Evolutionary conservation across 225 moss, liverwort and hornwort species (phyloP).

Genomic region (Lunularia cruciata): DNA sequence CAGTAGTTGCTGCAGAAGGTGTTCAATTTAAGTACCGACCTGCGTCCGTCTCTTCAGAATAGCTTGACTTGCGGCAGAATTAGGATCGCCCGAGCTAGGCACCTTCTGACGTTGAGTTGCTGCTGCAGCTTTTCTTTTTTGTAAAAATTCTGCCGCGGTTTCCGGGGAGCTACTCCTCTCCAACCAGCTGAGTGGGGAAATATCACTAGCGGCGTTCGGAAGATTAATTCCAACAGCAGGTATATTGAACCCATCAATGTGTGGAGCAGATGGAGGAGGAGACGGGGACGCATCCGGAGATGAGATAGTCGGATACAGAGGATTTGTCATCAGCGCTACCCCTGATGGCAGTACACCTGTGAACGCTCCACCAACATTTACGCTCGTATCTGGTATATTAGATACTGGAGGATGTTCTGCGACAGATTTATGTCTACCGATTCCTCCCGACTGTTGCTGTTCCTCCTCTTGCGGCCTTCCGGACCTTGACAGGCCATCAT

Average conservation of each 20-base stretch:
- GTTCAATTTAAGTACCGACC: too few species aligned
- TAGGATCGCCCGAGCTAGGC: constrained; percentile 21
- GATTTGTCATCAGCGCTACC: constrained; percentile 18
- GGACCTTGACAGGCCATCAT: background rate
- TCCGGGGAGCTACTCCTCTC: background rate
- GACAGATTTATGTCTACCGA: background rate
- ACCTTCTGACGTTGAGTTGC: constrained; percentile 34
- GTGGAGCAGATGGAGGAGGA: constrained; percentile 5
- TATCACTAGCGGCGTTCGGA: constrained; percentile 17
- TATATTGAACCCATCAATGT: background rate
- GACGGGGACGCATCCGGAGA: constrained; percentile 13
- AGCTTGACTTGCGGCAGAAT: constrained; percentile 33
- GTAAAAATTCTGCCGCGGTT: constrained; percentile 20
- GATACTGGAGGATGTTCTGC: background rate
- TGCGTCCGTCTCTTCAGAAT: constrained; percentile 32
- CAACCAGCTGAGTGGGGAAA: constrained; percentile 5
- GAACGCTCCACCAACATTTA: constrained; percentile 6
- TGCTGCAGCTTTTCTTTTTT: constrained; percentile 32
- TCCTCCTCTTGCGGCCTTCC: background rate
- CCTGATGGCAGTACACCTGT: background rate
- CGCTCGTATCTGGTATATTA: background rate
- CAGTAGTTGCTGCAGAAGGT: too few species aligned
- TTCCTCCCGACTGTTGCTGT: background rate
- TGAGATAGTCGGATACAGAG: constrained; percentile 17
- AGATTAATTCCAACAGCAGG: constrained; percentile 22